Evolutionary conservation across 805 yeast species (phyloP), one percentile per base, ranked within the genome.

Genomic region (Maudiozyma barnettii): DNA sequence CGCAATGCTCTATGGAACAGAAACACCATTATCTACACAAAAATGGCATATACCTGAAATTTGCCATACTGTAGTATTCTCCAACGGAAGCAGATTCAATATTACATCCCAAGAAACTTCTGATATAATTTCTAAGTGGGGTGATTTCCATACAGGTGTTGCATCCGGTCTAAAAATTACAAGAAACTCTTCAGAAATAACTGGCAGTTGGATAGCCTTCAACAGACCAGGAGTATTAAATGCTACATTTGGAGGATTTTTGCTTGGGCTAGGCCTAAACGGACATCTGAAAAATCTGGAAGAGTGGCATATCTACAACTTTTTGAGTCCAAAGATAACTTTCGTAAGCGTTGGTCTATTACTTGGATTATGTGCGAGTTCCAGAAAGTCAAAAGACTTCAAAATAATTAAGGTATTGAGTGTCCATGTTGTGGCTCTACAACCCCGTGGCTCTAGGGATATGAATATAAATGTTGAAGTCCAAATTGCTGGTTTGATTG

Each of bases 301-400:
- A 58, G 96, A 93, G 63, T 93, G 98, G 97, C 96, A 90, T 60
- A 84, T 91, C 29, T 93, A 88, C 63, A 90, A 91, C 59, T 89
- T 88, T 54, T 68, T 93, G 45, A 95, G 96, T 0, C 95, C 96
- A 0, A 90, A 93, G 54, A 88, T 86, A 57, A 77, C 83, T 3
- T 76, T 76, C 38, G 86, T 95, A 0, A 86, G 95, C 62, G 81
- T 89, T 33, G 98, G 97, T 0, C 70, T 93, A 41, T 68, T 93
- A 33, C 66, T 93, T 16, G 99, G 99, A 1, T 83, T 91, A 87
- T 80, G 96, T 18, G 96, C 96, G 0, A 86, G 96, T 64, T 69
- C 81, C 49, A 72, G 72, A 54, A 90, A 97, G 2, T 71, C 90
- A 0, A 84, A 84, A 87, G 90, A 93, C 67, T 71, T 81, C 41